These are phyloP conservation scores for Maudiozyma serrabonitensis DNA, from an alignment of 805 yeast genomes.

Conservation along the genomic window DNA sequence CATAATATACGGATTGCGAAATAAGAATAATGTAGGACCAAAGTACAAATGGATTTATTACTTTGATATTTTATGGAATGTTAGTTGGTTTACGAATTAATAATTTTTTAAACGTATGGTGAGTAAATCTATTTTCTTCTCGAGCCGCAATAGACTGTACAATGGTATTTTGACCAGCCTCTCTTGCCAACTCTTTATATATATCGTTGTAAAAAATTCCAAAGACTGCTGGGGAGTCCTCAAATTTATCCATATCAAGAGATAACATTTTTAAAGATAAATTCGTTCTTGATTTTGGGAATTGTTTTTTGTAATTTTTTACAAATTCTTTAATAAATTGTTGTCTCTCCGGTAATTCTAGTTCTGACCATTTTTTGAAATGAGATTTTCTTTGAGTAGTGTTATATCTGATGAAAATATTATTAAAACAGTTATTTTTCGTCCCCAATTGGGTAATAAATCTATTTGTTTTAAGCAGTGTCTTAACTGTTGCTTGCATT, in stretches of 20 bases:
- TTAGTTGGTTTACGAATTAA: conserved; percentile 2
- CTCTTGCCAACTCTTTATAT: conserved; percentile 6
- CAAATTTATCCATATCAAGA: conserved; percentile 13
- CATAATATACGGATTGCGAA: too few relatives aligned
- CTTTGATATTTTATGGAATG: neutral
- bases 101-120: conserved; percentile 7
- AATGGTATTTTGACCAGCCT: neutral
- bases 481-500: too few relatives aligned
- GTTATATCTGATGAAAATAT: neutral
- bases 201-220: conserved; percentile 28
- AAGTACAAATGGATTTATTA: neutral
- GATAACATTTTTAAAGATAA: conserved; percentile 20
- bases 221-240: conserved; percentile 26
- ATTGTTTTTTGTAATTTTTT: conserved; percentile 17
- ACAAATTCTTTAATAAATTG: conserved; percentile 20
- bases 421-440: neutral
- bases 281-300: conserved; percentile 26
- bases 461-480: too few relatives aligned
- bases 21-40: neutral
- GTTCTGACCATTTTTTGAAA: conserved; percentile 21
- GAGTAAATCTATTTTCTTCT: conserved; percentile 4
- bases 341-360: conserved; percentile 18
- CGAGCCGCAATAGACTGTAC: neutral
- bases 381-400: neutral
- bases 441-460: too few relatives aligned